Percentiles rank a stretch among this genome's conserved stretches.
Conservation (phyloP, 805 yeast species). For the Candida ovalis region DNA sequence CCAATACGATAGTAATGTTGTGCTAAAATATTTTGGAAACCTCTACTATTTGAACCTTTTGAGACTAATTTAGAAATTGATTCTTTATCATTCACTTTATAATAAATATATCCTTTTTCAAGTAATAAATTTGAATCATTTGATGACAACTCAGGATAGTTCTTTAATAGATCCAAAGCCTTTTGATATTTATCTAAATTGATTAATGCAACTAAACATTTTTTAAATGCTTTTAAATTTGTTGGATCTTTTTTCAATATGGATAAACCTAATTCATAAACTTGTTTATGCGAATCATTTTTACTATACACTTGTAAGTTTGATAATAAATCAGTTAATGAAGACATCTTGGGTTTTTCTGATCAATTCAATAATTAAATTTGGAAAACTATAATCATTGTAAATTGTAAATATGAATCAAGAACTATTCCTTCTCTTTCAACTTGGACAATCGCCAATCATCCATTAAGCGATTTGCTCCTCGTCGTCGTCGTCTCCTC, state of each 20-base stretch:
- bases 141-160: slow-evolving; percentile 15
- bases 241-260: slow-evolving; percentile 27
- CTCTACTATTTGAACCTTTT: slow-evolving; percentile 27
- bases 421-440: too few relatives aligned
- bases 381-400: not conserved
- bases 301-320: slow-evolving; percentile 34
- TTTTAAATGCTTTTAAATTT: slow-evolving; percentile 30
- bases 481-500: too few relatives aligned
- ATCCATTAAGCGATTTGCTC: not conserved
- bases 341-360: slow-evolving; percentile 14
- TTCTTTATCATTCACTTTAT: slow-evolving; percentile 41
- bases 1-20: slow-evolving; percentile 51
- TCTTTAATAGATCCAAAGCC: slow-evolving; percentile 42
- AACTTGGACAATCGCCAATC: not conserved
- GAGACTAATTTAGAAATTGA: slow-evolving; percentile 20
- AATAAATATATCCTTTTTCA: slow-evolving; percentile 57
- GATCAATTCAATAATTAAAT: not conserved
- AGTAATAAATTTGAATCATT: slow-evolving; percentile 33
- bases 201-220: slow-evolving; percentile 55
- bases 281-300: slow-evolving; percentile 34
- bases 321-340: slow-evolving; percentile 32
- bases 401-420: not conserved
- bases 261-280: slow-evolving; percentile 28
- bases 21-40: slow-evolving; percentile 46
- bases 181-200: slow-evolving; percentile 52